Evolutionary conservation across 108 stramenopile species (phyloP).

Genomic region (Cyclotella distinguenda): DNA sequence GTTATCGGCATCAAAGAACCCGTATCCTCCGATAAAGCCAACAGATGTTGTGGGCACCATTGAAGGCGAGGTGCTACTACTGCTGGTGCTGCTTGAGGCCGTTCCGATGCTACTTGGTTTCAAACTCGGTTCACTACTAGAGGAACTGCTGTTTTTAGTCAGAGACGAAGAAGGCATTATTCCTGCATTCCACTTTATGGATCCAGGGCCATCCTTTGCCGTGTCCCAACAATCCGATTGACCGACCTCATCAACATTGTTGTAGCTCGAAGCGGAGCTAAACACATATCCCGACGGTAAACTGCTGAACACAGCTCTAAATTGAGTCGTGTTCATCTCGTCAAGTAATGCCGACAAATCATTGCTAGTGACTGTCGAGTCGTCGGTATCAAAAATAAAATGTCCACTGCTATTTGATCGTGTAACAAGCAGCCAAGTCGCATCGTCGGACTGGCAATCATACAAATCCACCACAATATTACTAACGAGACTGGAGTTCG

Average conservation of each 20-base stretch:
- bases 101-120: too few relatives aligned
- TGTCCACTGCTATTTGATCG: conserved; percentile 22
- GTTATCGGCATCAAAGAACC: conserved; percentile 30
- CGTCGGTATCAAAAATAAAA: conserved; percentile 12
- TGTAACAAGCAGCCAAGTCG: conserved; percentile 24
- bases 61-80: neutral
- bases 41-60: neutral
- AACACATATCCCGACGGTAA: conserved; percentile 1
- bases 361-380: neutral
- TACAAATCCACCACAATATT: conserved; percentile 42
- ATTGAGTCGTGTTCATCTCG: conserved; percentile 2
- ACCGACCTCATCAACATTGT: conserved; percentile 23
- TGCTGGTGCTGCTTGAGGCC: too few relatives aligned
- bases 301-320: conserved; percentile 20
- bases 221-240: conserved; percentile 26
- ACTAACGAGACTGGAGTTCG: neutral
- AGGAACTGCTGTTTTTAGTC: too few relatives aligned
- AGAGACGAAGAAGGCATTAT: neutral
- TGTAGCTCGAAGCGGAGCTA: conserved; percentile 8
- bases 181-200: conserved; percentile 45
- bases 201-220: conserved; percentile 12
- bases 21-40: conserved; percentile 34
- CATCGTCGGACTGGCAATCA: conserved; percentile 13
- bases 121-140: too few relatives aligned
- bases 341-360: conserved; percentile 14